phyloP scores from a whole-genome alignment of 495 filamentous ascomycete genomes.

The Bacidia gigantensis region DNA sequence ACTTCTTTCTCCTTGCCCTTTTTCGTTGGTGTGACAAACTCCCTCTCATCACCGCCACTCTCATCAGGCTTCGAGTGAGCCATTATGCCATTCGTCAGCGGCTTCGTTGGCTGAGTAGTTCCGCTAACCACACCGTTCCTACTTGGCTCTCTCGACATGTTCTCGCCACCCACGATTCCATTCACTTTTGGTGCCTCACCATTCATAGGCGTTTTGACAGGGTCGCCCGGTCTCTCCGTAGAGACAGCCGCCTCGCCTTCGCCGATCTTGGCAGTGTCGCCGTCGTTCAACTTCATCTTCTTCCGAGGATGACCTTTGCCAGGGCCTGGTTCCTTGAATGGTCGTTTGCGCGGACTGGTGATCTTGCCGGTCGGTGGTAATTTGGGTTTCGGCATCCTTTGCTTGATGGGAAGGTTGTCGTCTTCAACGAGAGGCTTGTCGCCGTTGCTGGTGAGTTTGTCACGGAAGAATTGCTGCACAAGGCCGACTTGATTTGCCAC shows the following conservation, averaged over 20 bases:
- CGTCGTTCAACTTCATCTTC: constrained; percentile 35
- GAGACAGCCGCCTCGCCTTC: constrained; percentile 8
- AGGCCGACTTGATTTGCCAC: constrained; percentile 69
- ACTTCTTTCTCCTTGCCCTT: constrained; percentile 39
- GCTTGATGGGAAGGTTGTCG: constrained; percentile 84
- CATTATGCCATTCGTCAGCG: constrained; percentile 16
- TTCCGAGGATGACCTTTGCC: constrained; percentile 58
- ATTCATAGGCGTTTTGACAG: background rate
- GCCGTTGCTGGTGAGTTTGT: constrained; percentile 67
- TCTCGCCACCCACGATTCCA: background rate
- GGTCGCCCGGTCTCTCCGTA: constrained; percentile 4
- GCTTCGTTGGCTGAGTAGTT: constrained; percentile 23
- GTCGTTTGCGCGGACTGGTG: constrained; percentile 73
- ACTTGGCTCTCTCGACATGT: constrained; percentile 1
- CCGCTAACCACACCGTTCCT: constrained; percentile 26
- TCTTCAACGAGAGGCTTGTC: constrained; percentile 83
- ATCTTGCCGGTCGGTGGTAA: constrained; percentile 95
- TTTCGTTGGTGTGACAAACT: constrained; percentile 24
- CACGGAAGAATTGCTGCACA: constrained; percentile 76
- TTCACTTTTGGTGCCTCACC: background rate
- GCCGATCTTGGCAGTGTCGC: constrained; percentile 16
- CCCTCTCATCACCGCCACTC: background rate
- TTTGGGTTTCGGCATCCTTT: constrained; percentile 80
- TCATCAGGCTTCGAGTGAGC: background rate
- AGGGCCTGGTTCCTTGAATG: constrained; percentile 54